Evolutionary conservation across 202 grass and related monocot genomes (phyloP).

Genomic region (Bolboschoenoplectus hybrid): DNA sequence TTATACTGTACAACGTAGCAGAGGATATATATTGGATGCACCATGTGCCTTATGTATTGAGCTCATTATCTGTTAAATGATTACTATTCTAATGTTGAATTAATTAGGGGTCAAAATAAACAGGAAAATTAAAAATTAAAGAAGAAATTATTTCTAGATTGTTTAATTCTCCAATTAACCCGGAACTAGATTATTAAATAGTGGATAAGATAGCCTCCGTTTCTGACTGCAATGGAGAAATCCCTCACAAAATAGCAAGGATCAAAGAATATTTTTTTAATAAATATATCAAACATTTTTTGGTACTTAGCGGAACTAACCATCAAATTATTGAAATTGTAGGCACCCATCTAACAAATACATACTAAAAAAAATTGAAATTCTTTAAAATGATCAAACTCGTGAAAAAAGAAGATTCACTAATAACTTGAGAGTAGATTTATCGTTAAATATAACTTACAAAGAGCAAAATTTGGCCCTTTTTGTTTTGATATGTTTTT

Average conservation of each 20-base stretch:
- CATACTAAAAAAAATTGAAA: no score
- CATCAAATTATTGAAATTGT: no score
- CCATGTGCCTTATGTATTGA: background rate
- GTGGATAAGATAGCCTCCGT: background rate
- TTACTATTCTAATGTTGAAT: background rate
- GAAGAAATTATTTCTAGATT: background rate
- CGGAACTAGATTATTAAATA: slow-evolving; percentile 8
- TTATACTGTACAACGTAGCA: no score
- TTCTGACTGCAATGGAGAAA: background rate
- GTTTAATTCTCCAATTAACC: background rate
- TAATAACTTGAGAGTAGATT: no score
- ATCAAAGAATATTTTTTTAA: no score
- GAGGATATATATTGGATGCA: no score
- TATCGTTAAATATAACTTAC: no score
- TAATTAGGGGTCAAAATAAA: background rate
- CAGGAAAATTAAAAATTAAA: background rate
- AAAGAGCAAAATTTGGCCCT: no score
- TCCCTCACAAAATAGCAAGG: background rate
- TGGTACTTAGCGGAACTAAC: background rate
- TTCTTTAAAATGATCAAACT: no score
- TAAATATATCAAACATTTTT: background rate
- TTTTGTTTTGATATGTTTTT: background rate
- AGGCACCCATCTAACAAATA: no score
- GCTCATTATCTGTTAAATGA: background rate
- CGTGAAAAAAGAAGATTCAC: no score